Base-by-base conservation (phyloP, 139 green algal species). In the Pycnococcus provasolii region DNA sequence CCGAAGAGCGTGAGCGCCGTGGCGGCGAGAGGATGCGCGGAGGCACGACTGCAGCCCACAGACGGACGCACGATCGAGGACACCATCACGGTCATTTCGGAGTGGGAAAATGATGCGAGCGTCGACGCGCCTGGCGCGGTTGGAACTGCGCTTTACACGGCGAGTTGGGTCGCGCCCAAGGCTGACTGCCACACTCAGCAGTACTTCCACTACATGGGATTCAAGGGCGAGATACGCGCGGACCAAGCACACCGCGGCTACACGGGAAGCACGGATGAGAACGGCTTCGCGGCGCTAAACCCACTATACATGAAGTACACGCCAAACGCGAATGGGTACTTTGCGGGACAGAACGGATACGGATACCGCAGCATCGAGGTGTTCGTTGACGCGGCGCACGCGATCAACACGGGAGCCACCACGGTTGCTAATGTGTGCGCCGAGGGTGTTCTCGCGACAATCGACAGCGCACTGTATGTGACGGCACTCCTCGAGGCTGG, bases 261-360 rank as follows among this genome's bases (percentile, higher is more conserved):
- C 77, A 73, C 53, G n/a, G 70, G 53, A 0, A 47, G 72, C 2
- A 81, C 76, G 3, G 79, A 87, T 60, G 74, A 54, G 6, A 62
- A 61, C n/a, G 79, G 77, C 1, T 85, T 72, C 52, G 74, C 66
- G 6, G 62, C 72, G 11, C 63, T 83, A 60, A 87, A 87, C 70
- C 81, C 81, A 4, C 73, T 87, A 9, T 87, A 85, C 73, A 85
- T 85, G 81, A 77, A 76, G 65, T 79, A 82, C 60, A 74, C 62
- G 0, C 74, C 77, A 0, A 68, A 78, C 50, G 53, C 64, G n/a
- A 67, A 11, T 9, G 74, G 83, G 37, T 63, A 72, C 60, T 89
- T 89, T 53, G 74, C 74, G 3, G 83, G 83, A 2, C 83, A 89
- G 74, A 51, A 60, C 4, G 81, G 83, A n/a, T 89, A 89, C 52